Evolutionary conservation across 768 basidiomycete genomes (phyloP).

Genomic region (Suillus decipiens): DNA sequence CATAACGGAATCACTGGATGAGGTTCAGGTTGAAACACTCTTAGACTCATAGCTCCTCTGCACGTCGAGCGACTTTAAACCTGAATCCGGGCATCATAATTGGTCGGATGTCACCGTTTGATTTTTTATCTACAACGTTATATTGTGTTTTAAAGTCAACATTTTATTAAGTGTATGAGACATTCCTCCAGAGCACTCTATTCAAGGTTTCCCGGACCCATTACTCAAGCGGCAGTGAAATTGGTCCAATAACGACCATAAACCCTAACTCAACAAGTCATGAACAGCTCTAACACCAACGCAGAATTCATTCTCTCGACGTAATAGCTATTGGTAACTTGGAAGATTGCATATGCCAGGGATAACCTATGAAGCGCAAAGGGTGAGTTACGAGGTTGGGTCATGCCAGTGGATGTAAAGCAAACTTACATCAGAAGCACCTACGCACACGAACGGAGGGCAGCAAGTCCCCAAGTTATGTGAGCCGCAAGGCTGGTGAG

Average conservation of each 20-base stretch:
- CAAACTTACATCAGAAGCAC: background rate
- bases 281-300: background rate
- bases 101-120: background rate
- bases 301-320: background rate
- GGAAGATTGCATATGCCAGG: background rate
- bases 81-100: background rate
- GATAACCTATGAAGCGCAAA: background rate
- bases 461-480: no score
- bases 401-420: background rate
- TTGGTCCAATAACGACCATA: background rate
- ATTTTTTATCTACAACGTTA: background rate
- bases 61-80: background rate
- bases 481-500: no score
- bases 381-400: background rate
- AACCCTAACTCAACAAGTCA: background rate
- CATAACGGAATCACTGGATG: no score
- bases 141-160: background rate
- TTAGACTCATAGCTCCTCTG: background rate
- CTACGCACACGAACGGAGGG: no score
- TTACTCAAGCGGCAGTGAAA: background rate
- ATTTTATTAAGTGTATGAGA: background rate
- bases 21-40: no score
- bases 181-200: background rate
- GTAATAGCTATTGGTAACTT: background rate
- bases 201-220: background rate